These are phyloP conservation scores for Apophysomyces trapeziformis DNA, from an alignment of 371 early-diverging fungal species.

Conservation along the genomic window DNA sequence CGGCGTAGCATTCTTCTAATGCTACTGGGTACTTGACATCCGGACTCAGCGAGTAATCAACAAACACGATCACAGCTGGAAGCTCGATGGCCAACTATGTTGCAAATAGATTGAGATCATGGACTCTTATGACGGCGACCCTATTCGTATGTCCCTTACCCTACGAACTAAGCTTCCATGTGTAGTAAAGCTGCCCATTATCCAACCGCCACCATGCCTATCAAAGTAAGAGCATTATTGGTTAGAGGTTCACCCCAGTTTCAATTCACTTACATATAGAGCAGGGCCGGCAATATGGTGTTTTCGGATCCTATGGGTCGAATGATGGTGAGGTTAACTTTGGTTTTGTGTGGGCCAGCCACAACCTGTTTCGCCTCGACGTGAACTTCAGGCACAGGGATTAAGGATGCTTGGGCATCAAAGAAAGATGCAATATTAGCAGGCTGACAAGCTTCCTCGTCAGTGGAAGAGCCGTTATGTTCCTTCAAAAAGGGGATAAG, in stretches of 20 bases:
- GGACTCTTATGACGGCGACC: neutral
- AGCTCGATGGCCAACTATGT: conserved; percentile 1
- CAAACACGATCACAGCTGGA: conserved; percentile 28
- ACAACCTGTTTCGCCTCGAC: neutral
- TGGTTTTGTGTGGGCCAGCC: conserved; percentile 8
- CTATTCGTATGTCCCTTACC: conserved; percentile 5
- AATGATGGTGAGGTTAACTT: conserved; percentile 12
- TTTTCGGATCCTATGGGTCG: conserved; percentile 19
- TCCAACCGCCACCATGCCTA: conserved; percentile 24
- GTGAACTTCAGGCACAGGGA: conserved; percentile 12
- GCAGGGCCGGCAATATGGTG: conserved; percentile 13
- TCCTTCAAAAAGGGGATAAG: neutral
- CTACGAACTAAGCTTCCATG: conserved; percentile 10
- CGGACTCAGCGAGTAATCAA: conserved; percentile 26
- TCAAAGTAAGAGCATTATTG: neutral
- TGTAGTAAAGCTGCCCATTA: conserved; percentile 15
- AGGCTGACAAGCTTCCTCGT: neutral
- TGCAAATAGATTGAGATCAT: neutral
- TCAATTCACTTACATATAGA: conserved; percentile 9
- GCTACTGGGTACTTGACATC: conserved; percentile 36
- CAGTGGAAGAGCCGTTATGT: neutral
- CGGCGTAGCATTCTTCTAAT: conserved; percentile 35
- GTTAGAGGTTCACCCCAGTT: neutral
- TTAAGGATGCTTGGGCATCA: conserved; percentile 11
- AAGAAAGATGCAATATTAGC: conserved; percentile 16